These are phyloP conservation scores for Fraxinus angustifolia DNA, from an alignment of 305 asterid species.

Conservation along the genomic window DNA sequence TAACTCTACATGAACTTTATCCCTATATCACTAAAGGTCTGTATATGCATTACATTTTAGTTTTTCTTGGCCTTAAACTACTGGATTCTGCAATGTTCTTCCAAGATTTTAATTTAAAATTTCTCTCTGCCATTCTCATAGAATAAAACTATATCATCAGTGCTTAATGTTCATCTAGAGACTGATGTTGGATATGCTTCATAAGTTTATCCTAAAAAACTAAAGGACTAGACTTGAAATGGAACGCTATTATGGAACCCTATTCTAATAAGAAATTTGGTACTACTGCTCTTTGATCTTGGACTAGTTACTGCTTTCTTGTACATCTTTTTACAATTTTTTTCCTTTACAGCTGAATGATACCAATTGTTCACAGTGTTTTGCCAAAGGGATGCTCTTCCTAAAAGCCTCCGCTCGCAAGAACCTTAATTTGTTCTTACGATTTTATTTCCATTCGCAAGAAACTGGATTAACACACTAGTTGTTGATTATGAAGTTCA, in stretches of 20 bases:
- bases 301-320: not conserved
- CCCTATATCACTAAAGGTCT: not conserved
- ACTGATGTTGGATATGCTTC: not conserved
- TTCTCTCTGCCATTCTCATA: not conserved
- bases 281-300: not conserved
- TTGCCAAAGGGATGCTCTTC: not conserved
- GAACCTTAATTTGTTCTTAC: not conserved
- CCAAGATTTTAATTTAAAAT: not conserved
- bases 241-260: not conserved
- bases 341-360: not conserved
- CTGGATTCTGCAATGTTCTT: not conserved
- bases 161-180: not conserved
- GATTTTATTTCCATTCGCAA: not conserved
- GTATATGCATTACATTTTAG: not conserved
- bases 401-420: not conserved
- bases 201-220: not conserved
- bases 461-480: not conserved
- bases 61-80: not conserved
- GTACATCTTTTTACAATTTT: not conserved
- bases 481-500: not conserved
- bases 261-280: not conserved
- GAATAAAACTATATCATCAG: not conserved
- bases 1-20: not conserved
- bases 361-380: not conserved
- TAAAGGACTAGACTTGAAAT: not conserved